A percentile compares a stretch with the other conserved stretches of the same genome.
phyloP scores from a whole-genome alignment of 2,329 filamentous ascomycete species.

The Metarhizium sp. region DNA sequence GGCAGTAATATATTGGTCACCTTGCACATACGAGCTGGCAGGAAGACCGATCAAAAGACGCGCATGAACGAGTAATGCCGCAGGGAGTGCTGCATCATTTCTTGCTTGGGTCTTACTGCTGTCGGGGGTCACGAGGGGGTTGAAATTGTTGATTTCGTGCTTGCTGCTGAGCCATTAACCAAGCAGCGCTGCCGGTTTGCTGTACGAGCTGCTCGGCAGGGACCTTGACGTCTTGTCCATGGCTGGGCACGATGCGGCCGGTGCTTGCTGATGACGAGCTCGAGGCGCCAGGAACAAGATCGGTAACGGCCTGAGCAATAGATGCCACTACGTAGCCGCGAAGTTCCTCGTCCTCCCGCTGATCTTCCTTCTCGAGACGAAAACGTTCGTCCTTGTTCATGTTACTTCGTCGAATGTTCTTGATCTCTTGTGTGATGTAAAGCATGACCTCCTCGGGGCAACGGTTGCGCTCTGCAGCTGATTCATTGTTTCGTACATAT shows the following conservation, averaged over 20 bases:
- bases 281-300: slow-evolving; percentile 46
- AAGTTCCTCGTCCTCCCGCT: slow-evolving; percentile 65
- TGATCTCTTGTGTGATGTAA: slow-evolving; percentile 88
- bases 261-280: slow-evolving; percentile 13
- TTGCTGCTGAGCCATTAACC: slow-evolving; percentile 38
- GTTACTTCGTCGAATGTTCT: slow-evolving; percentile 71
- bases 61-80: not conserved
- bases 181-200: slow-evolving; percentile 41
- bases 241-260: slow-evolving; percentile 10
- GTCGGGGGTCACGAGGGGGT: slow-evolving; percentile 36
- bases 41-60: not conserved
- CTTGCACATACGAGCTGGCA: not conserved
- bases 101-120: slow-evolving; percentile 9
- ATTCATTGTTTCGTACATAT: slow-evolving; percentile 62
- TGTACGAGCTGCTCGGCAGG: slow-evolving; percentile 49
- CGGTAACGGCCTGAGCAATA: slow-evolving; percentile 63
- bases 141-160: slow-evolving; percentile 29
- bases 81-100: not conserved
- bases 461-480: slow-evolving; percentile 64
- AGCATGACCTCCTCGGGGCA: slow-evolving; percentile 85
- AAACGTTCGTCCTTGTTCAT: slow-evolving; percentile 81
- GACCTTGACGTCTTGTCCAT: slow-evolving; percentile 46
- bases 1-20: not conserved
- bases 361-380: slow-evolving; percentile 70
- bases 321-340: slow-evolving; percentile 64